Evolutionary conservation across 331 rosid species (phyloP), one percentile per base, ranked within the genome.

Genomic region (Rhamnella rubrinervis): DNA sequence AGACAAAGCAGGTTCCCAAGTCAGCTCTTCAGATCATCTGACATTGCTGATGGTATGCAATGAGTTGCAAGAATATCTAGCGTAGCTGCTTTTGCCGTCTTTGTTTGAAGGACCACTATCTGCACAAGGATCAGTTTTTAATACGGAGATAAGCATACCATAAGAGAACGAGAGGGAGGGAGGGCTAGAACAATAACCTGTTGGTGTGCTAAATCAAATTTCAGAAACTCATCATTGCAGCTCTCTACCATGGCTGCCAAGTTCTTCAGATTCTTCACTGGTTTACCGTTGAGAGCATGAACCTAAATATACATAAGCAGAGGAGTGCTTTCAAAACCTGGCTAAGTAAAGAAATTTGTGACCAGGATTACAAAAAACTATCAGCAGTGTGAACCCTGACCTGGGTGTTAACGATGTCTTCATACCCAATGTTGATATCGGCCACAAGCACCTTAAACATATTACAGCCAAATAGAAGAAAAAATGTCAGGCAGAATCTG

Each of bases 11-110:
- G 37, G 14, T 61, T 70, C 53, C 41, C 53, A 71, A 75, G 64
- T 86, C 82, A 87, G 56, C 78, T 64, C 81, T 88, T 90, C 20
- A 93, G 96, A 83, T 93, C 98, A 58, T 87, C 97, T 2, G 98
- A 93, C 86, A 87, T 85, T 7, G 97, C 91, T 17, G 98, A 88
- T 26, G 97, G 91, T 76, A 93, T 85, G 85, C 98, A 88, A 71
- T 93, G 97, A 40, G 96, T 93, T 37, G 95, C 72, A 60, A 93
- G 91, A 81, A 93, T 93, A 78, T 91, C 95, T n/a, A 67, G 76
- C 6, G 97, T 93, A 59, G 98, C 95, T 17, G 87, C 88, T 71
- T 88, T 91, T 25, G 98, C 96, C 19, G 86, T 81, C 31, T 80
- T 65, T 13, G 87, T 71, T 46, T 87, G 89, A 75, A 93, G 98